A percentile compares a stretch with the other conserved stretches of the same genome.
phyloP scores from a whole-genome alignment of 257 asterid species.

The Nicotiana undulata region DNA sequence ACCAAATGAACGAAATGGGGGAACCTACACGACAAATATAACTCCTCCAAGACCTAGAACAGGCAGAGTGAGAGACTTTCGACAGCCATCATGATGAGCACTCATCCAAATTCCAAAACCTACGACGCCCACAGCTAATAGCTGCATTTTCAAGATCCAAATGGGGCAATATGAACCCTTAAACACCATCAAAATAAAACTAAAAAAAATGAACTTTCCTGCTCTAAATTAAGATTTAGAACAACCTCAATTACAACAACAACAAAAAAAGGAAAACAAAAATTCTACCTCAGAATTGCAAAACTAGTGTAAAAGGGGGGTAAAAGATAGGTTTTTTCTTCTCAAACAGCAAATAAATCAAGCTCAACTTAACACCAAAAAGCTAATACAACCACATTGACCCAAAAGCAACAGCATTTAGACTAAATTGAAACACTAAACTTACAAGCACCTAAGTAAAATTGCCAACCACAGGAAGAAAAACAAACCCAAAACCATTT shows the following conservation, averaged over 20 bases:
- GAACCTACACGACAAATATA: slow-evolving; percentile 62
- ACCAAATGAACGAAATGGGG: not conserved
- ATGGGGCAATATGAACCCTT: not conserved
- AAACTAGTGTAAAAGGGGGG: not conserved
- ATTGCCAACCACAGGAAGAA: not conserved
- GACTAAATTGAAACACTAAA: not conserved
- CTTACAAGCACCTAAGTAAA: not conserved
- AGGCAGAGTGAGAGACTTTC: slow-evolving; percentile 72
- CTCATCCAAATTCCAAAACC: slow-evolving; percentile 93
- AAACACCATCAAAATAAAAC: not conserved
- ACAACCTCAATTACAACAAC: not conserved
- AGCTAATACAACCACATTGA: not conserved
- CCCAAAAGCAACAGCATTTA: not conserved
- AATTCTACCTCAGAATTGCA: not conserved
- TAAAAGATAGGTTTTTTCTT: not conserved
- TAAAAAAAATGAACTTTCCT: not conserved
- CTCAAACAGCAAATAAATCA: not conserved
- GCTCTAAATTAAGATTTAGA: not conserved
- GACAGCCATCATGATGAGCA: slow-evolving; percentile 71
- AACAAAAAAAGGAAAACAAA: not conserved
- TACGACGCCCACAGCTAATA: slow-evolving; percentile 59
- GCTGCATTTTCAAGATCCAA: slow-evolving; percentile 27
- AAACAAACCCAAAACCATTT: not conserved
- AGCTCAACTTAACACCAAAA: not conserved
- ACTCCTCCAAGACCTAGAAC: slow-evolving; percentile 76